Conservation (phyloP, 768 basidiomycete species). For the Auriculariales sp. region DNA sequence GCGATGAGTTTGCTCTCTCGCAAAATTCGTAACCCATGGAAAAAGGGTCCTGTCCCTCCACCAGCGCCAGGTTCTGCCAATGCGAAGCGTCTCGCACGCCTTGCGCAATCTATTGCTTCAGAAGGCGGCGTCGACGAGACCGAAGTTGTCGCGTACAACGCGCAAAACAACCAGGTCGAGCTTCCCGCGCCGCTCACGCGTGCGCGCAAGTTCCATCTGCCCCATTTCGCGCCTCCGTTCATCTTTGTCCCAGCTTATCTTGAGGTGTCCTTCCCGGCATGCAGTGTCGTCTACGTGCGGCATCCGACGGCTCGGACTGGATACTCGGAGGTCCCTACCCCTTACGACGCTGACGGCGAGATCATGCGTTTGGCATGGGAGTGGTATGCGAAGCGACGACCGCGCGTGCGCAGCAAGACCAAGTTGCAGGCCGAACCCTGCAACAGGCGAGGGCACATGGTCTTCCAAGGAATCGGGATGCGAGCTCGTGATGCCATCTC, state of each 20-base stretch:
- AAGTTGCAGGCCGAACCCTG: conserved; percentile 52
- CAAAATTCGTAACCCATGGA: not conserved
- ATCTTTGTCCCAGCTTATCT: conserved; percentile 89
- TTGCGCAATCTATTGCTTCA: too few relatives aligned
- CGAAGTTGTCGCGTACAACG: conserved; percentile 10
- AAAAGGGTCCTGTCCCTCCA: not conserved
- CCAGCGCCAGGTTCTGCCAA: not conserved
- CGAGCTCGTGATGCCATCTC: too few relatives aligned
- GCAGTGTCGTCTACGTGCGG: conserved; percentile 84
- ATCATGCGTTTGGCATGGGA: conserved; percentile 90
- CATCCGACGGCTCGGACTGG: conserved; percentile 95
- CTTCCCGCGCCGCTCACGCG: not conserved
- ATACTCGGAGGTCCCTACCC: conserved; percentile 90
- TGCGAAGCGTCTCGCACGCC: too few relatives aligned
- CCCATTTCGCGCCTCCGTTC: conserved; percentile 76
- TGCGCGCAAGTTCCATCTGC: conserved; percentile 48
- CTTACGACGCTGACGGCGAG: conserved; percentile 92
- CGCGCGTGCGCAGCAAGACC: conserved; percentile 48
- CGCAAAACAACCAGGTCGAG: not conserved
- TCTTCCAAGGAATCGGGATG: not conserved
- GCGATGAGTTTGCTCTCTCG: conserved; percentile 56
- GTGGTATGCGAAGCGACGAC: conserved; percentile 69
- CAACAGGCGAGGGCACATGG: conserved; percentile 29
- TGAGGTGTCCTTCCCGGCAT: conserved; percentile 74
- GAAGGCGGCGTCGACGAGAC: conserved; percentile 6